Base-by-base conservation (phyloP, 306 rosid species). In the Begonia loranthoides region DNA sequence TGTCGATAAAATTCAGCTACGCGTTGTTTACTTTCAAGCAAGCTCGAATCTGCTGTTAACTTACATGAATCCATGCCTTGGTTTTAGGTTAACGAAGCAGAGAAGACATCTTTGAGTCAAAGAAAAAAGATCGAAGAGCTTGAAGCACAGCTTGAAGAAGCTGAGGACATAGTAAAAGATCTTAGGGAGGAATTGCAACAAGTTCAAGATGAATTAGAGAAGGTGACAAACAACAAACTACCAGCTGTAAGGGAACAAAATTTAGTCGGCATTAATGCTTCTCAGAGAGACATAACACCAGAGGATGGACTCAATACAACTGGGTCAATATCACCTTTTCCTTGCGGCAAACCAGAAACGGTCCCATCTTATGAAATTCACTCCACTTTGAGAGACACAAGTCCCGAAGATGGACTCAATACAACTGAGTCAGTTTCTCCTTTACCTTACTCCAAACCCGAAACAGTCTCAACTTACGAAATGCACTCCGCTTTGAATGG, bases 61-160 rank as follows among this genome's bases (percentile, higher is more conserved):
- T 2, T 28, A 28, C 36, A 28, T 28, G 36, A 28, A 28, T 28
- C 9, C 9, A 34, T 51, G 68, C 51, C 52, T 56, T 59, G 21
- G 48, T 72, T 58, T 49, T 75, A 86, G 96, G 82, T 55, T 51
- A 75, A 55, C 6, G 80, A 78, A 77, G 77, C 79, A n/a, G 86
- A 87, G 62, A 45, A 19, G 49, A 68, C 57, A 14, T 77, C 94
- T 4, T 65, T 56, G 62, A 71, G 53, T 55, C 94, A 78, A 50
- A 77, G 72, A 58, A 66, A 66, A 62, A 87, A 87, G 67, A 80
- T 80, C 39, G 96, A 83, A 8, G 90, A 76, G 60, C 95, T 86
- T 45, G 95, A 86, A 79, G 93, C 93, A 12, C 95, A 86, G 70
- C 95, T 86, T 44, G 79, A 73, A 56, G 87, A 83, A 78, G 96